A percentile compares a stretch with the other conserved stretches of the same genome.
phyloP scores from a whole-genome alignment of 352 stramenopile genomes.

The Phytophthora crassamura region DNA sequence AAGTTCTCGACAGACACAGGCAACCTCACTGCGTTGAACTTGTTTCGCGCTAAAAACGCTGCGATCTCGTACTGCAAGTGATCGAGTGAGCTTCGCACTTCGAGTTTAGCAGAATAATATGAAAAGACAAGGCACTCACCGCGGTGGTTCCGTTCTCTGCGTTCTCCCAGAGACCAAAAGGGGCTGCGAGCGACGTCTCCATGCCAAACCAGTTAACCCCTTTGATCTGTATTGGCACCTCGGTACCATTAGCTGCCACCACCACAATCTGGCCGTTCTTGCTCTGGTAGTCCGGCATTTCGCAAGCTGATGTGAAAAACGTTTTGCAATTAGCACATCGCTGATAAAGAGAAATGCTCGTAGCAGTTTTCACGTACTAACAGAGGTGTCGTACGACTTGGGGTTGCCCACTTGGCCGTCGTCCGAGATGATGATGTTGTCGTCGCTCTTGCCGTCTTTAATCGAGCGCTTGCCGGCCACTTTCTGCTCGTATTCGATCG shows the following conservation, averaged over 20 bases:
- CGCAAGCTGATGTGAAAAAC: constrained; percentile 40
- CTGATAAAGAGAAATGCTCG: not conserved
- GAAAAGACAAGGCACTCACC: constrained; percentile 18
- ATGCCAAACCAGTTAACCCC: constrained; percentile 85
- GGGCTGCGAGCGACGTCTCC: constrained; percentile 69
- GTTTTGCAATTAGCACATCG: not conserved
- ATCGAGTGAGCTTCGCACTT: not conserved
- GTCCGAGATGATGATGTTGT: constrained; percentile 48
- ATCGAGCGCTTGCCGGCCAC: constrained; percentile 48
- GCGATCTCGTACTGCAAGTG: constrained; percentile 71
- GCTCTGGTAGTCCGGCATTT: constrained; percentile 77
- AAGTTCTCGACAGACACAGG: constrained; percentile 77
- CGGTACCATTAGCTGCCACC: constrained; percentile 70
- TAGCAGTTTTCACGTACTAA: constrained; percentile 29
- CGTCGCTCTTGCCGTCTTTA: constrained; percentile 50
- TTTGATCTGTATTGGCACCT: constrained; percentile 76
- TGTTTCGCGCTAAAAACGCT: constrained; percentile 78
- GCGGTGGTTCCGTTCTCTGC: constrained; percentile 73
- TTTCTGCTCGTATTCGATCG: constrained; percentile 45
- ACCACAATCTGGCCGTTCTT: constrained; percentile 73
- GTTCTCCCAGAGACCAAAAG: constrained; percentile 85
- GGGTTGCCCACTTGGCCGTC: constrained; percentile 72
- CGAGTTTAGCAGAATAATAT: not conserved
- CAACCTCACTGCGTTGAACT: constrained; percentile 84
- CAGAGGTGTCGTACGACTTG: constrained; percentile 57